Percentiles rank a stretch among this genome's conserved stretches.
These are phyloP conservation scores for Ceratocystis cubensis DNA, from an alignment of 2,329 filamentous ascomycete species.

Conservation along the genomic window DNA sequence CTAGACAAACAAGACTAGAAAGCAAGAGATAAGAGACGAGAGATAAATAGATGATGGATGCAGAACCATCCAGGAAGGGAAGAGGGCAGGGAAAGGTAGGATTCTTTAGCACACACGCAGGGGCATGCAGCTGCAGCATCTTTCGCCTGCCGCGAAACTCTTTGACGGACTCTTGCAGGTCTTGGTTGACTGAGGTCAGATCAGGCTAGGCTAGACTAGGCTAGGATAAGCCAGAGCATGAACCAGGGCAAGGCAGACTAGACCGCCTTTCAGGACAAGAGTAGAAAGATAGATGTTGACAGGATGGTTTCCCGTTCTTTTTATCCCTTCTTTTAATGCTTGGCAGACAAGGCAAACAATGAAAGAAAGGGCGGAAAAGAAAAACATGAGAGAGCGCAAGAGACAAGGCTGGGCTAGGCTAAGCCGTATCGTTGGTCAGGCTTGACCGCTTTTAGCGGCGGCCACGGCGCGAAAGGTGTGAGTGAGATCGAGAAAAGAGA, in stretches of 20 bases:
- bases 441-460: constrained; percentile 8
- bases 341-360: not conserved
- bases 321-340: not conserved
- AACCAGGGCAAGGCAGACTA: not conserved
- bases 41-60: too few species aligned
- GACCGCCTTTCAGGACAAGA: constrained; percentile 1
- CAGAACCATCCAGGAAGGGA: too few species aligned
- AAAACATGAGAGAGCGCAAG: not conserved
- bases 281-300: not conserved
- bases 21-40: too few species aligned
- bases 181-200: not conserved
- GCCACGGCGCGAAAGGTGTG: not conserved
- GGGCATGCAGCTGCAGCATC: constrained; percentile 6
- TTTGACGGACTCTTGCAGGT: not conserved
- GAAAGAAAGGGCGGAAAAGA: not conserved
- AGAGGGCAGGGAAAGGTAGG: not conserved
- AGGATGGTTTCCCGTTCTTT: not conserved
- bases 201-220: not conserved
- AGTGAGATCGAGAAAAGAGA: not conserved
- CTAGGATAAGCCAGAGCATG: too few species aligned
- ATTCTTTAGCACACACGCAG: constrained; percentile 6
- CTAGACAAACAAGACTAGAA: not conserved
- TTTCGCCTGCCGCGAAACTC: not conserved
- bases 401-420: not conserved
- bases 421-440: not conserved